These are phyloP conservation scores for Tylopilus vinaceipallidus DNA, from an alignment of 768 basidiomycete species.

Conservation along the genomic window DNA sequence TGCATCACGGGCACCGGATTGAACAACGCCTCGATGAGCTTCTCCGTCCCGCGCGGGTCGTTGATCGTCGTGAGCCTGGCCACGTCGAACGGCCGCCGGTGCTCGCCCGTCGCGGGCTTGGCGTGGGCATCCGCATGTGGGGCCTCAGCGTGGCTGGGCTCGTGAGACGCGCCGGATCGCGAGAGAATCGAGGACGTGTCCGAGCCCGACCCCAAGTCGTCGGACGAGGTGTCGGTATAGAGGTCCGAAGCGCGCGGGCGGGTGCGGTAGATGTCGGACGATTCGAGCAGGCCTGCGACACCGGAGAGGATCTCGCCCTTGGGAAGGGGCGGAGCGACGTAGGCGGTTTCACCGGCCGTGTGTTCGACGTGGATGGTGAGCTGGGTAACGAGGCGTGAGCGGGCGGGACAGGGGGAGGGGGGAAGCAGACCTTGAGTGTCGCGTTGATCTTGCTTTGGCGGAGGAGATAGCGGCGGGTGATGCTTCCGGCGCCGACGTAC, in stretches of 20 bases:
- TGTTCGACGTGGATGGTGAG: conserved; percentile 58
- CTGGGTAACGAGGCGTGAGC: conserved; percentile 31
- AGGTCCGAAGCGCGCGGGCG: conserved; percentile 52
- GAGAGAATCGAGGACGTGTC: conserved; percentile 24
- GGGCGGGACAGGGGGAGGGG: not conserved
- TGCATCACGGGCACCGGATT: conserved; percentile 58
- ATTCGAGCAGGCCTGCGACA: conserved; percentile 57
- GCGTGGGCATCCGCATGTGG: conserved; percentile 1
- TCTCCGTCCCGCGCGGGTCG: conserved; percentile 65
- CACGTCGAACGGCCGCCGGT: conserved; percentile 30
- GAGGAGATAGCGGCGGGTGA: conserved; percentile 65
- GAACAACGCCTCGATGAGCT: conserved; percentile 76
- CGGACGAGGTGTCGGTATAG: conserved; percentile 35
- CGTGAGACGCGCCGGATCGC: conserved; percentile 1
- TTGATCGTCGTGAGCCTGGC: conserved; percentile 48
- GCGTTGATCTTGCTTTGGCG: conserved; percentile 78
- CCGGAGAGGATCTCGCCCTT: conserved; percentile 73
- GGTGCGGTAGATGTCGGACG: conserved; percentile 49
- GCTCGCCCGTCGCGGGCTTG: conserved; percentile 10
- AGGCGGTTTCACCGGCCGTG: conserved; percentile 52
- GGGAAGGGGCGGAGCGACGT: conserved; percentile 63
- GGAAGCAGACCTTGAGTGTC: conserved; percentile 55
- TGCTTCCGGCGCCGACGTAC: conserved; percentile 56
- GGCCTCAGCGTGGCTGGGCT: not conserved
- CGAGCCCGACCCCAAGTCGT: conserved; percentile 13